These are phyloP conservation scores for Aspergillus amoenus DNA, from an alignment of 2,329 filamentous ascomycete genomes.

Conservation along the genomic window DNA sequence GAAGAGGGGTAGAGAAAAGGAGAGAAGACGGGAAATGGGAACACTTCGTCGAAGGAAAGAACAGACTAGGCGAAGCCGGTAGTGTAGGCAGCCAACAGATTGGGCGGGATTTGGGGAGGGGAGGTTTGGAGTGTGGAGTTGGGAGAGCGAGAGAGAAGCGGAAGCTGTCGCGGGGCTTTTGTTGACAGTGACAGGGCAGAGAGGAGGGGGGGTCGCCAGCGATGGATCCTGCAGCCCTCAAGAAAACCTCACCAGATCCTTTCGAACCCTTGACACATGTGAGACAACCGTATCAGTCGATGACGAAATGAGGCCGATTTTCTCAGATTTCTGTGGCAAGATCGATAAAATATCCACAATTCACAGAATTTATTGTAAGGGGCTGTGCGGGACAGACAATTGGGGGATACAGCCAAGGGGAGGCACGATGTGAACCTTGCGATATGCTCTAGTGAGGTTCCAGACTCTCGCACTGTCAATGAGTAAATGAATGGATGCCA, in stretches of 20 bases:
- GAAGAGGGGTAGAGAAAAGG: background rate
- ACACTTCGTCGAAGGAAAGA: background rate
- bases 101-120: conserved; percentile 2
- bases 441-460: background rate
- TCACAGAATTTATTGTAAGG: conserved; percentile 1
- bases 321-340: conserved; percentile 9
- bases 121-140: conserved; percentile 15
- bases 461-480: background rate
- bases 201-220: conserved; percentile 9
- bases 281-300: conserved; percentile 15
- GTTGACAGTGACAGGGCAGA: conserved; percentile 23
- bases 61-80: conserved; percentile 9
- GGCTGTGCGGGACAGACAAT: conserved; percentile 4
- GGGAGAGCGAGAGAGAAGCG: conserved; percentile 11
- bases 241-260: conserved; percentile 4
- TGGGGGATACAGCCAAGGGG: background rate
- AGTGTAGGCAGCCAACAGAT: conserved; percentile 9
- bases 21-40: background rate
- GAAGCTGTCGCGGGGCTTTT: conserved; percentile 24
- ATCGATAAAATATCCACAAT: conserved; percentile 7
- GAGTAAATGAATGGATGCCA: background rate
- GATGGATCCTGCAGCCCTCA: conserved; percentile 1
- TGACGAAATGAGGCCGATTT: conserved; percentile 13
- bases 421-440: background rate
- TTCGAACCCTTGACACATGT: conserved; percentile 6